phyloP scores from a whole-genome alignment of 2,329 filamentous ascomycete genomes.

The Helicocarpus griseus region DNA sequence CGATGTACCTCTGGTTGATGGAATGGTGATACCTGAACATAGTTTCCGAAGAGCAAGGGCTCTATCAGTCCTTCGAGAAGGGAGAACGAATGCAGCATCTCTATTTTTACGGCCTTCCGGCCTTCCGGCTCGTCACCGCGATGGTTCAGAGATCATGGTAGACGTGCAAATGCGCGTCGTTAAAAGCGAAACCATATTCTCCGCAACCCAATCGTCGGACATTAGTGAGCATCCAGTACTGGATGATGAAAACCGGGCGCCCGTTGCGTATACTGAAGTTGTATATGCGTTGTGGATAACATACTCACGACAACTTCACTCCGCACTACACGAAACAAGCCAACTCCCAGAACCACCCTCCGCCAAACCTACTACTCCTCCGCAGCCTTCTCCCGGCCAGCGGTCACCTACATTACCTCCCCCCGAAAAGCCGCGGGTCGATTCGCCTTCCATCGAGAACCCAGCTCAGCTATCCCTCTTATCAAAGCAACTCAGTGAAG shows the following conservation, averaged over 20 bases:
- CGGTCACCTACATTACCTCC: conserved; percentile 35
- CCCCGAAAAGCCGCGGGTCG: conserved; percentile 14
- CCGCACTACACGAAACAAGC: conserved; percentile 53
- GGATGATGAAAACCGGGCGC: conserved; percentile 33
- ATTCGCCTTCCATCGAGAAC: conserved; percentile 22
- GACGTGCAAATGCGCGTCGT: conserved; percentile 96
- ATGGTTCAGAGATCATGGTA: conserved; percentile 84
- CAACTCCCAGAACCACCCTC: conserved; percentile 44
- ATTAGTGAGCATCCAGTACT: conserved; percentile 55
- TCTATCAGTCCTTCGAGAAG: conserved; percentile 72
- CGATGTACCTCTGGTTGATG: conserved; percentile 70
- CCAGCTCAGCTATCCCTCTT: conserved; percentile 38
- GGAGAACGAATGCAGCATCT: conserved; percentile 64
- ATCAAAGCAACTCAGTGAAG: conserved; percentile 42
- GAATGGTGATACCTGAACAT: conserved; percentile 94
- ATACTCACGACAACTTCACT: conserved; percentile 86
- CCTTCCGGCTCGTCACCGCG: conserved; percentile 74
- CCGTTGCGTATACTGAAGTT: conserved; percentile 57
- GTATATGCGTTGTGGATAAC: conserved; percentile 97
- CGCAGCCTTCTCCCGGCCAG: conserved; percentile 70
- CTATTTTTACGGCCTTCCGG: conserved; percentile 79
- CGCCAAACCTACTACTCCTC: conserved; percentile 61
- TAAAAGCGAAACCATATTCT: conserved; percentile 65
- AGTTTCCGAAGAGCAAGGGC: conserved; percentile 86
- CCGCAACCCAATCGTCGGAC: conserved; percentile 51